Evolutionary conservation across 2,329 filamentous ascomycete genomes (phyloP), one percentile per base, ranked within the genome.

Genomic region (Botrytis pseudocinerea): DNA sequence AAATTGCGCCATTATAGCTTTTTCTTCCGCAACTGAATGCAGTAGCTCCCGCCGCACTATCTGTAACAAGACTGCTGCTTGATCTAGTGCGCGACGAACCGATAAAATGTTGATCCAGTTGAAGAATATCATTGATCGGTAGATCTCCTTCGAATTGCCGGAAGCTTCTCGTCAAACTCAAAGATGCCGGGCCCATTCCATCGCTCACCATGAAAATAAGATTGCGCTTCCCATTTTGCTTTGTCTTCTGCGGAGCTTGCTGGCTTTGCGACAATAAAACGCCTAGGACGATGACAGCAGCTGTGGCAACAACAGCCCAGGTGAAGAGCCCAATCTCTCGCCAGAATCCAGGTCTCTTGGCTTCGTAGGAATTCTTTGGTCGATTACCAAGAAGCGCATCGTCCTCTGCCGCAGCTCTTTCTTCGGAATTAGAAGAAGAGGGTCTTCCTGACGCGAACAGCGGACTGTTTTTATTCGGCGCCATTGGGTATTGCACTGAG

Each of bases 161-260:
- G 84, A 92, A 99, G 80, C 91, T 93, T 73, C 96, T 88, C 10
- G 96, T 97, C 81, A 99, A 83, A 40, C 92, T 92, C 71, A 99
- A 86, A 78, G 93, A 95, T 14, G 96, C 93, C 12, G 96, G 96
- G 0, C 96, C 96, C 96, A 99, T 99, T 80, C 96, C 96, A 82
- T 99, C 96, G 0, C 94, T 97, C 54, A 99, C 95, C 96, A 99
- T 99, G 85, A 99, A 98, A 78, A 99, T 92, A 70, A 99, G 86
- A 83, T 98, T 99, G 71, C 93, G 89, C 86, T 98, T 99, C 70
- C 90, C 89, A 42, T 79, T 83, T 72, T 86, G 85, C 54, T 76
- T 77, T 9, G 51, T 28, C 74, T 75, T 46, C 72, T 73, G 54
- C 20, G 64, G 62, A 76, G 79, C 51, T 77, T 79, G 59, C 81